Conservation (phyloP, 2,329 filamentous ascomycete genomes). For the Monosporascus ibericus region DNA sequence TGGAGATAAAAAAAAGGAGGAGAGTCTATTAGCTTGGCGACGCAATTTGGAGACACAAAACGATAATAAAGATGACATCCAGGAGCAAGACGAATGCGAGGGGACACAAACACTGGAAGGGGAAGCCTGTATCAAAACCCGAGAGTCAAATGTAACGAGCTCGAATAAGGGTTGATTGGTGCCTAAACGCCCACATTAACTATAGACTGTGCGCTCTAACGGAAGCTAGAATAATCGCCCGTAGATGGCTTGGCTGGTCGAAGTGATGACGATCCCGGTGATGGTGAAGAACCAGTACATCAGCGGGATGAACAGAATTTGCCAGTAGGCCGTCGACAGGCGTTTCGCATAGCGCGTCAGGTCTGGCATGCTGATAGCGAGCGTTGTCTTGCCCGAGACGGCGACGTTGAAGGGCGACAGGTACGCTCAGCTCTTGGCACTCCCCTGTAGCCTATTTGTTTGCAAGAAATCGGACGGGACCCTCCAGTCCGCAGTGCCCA, state of each 20-base stretch:
- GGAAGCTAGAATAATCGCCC: background rate
- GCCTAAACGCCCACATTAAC: too few relatives aligned
- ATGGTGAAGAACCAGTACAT: slow-evolving; percentile 6
- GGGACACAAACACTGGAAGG: too few relatives aligned
- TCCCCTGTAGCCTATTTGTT: slow-evolving; percentile 2
- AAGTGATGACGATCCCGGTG: slow-evolving; percentile 4
- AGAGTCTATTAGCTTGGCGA: too few relatives aligned
- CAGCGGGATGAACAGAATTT: slow-evolving; percentile 5
- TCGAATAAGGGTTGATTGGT: too few relatives aligned
- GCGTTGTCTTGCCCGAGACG: slow-evolving; percentile 3
- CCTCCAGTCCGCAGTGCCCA: slow-evolving; percentile 19
- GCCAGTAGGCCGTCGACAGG: slow-evolving; percentile 3
- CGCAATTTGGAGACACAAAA: too few relatives aligned
- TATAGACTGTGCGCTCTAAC: too few relatives aligned
- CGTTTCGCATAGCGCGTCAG: slow-evolving; percentile 3
- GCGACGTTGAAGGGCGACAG: slow-evolving; percentile 12
- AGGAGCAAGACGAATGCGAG: too few relatives aligned
- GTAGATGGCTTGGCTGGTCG: slow-evolving; percentile 4
- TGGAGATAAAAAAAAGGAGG: too few relatives aligned
- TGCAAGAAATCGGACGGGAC: slow-evolving; percentile 15
- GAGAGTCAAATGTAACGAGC: too few relatives aligned
- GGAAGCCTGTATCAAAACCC: too few relatives aligned
- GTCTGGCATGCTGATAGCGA: slow-evolving; percentile 6
- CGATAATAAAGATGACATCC: too few relatives aligned
- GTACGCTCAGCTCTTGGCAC: slow-evolving; percentile 8